A percentile compares a stretch with the other conserved stretches of the same genome.
These are phyloP conservation scores for Aspergillus tamarii DNA, from an alignment of 2,329 filamentous ascomycete species.

Conservation along the genomic window DNA sequence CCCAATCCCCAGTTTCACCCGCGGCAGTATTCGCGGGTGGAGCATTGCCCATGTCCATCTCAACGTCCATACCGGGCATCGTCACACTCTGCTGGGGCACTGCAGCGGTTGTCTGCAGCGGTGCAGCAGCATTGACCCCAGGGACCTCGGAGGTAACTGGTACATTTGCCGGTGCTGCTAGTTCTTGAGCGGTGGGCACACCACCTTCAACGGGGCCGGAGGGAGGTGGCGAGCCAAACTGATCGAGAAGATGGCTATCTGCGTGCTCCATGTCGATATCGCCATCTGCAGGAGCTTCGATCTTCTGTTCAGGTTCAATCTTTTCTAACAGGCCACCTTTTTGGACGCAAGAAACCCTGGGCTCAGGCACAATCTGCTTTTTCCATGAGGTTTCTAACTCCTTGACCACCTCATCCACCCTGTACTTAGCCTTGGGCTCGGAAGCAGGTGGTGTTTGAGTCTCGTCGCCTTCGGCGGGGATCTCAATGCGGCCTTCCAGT, in stretches of 20 bases:
- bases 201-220: slow-evolving; percentile 37
- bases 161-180: slow-evolving; percentile 54
- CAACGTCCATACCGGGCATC: slow-evolving; percentile 37
- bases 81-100: slow-evolving; percentile 14
- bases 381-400: slow-evolving; percentile 74
- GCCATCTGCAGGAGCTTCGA: slow-evolving; percentile 24
- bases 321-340: slow-evolving; percentile 74
- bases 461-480: slow-evolving; percentile 37
- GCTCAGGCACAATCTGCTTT: slow-evolving; percentile 66
- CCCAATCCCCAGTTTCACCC: slow-evolving; percentile 69
- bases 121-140: neutral
- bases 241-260: slow-evolving; percentile 37
- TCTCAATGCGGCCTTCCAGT: slow-evolving; percentile 58
- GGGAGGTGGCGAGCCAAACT: slow-evolving; percentile 33
- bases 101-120: slow-evolving; percentile 23
- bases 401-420: slow-evolving; percentile 71
- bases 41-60: slow-evolving; percentile 58
- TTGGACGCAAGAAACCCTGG: slow-evolving; percentile 71
- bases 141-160: slow-evolving; percentile 9
- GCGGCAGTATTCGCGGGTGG: slow-evolving; percentile 41
- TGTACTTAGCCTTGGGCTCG: slow-evolving; percentile 47
- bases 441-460: slow-evolving; percentile 38
- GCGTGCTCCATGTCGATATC: slow-evolving; percentile 40
- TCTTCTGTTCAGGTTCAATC: slow-evolving; percentile 37
- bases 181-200: slow-evolving; percentile 53